phyloP scores from a whole-genome alignment of 768 basidiomycete genomes.

The Rhodotorula taiwanensis region DNA sequence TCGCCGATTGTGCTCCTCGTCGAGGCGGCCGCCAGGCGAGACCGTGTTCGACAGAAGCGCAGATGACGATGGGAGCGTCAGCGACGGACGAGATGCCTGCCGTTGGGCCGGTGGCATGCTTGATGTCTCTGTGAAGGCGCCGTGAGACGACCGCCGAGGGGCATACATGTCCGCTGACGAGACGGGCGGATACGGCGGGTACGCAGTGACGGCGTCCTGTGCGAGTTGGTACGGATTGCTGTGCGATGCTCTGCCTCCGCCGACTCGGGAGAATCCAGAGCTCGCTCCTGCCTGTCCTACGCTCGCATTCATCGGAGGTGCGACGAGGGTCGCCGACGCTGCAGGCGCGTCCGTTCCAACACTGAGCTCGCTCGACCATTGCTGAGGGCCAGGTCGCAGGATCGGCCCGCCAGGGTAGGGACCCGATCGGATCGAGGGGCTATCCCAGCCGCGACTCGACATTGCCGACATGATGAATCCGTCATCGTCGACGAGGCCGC shows the following conservation, averaged over 20 bases:
- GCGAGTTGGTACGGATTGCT: slow-evolving; percentile 34
- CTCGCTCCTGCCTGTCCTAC: not conserved
- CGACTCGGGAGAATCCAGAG: slow-evolving; percentile 31
- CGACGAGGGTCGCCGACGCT: slow-evolving; percentile 11
- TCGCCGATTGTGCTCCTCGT: slow-evolving; percentile 20
- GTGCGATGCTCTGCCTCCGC: slow-evolving; percentile 24
- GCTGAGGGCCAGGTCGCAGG: slow-evolving; percentile 23
- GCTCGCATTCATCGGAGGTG: not conserved
- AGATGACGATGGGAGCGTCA: slow-evolving; percentile 21
- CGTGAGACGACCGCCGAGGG: slow-evolving; percentile 11
- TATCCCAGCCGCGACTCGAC: slow-evolving; percentile 51
- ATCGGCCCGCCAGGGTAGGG: slow-evolving; percentile 17
- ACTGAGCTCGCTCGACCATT: slow-evolving; percentile 25
- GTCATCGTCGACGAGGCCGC: slow-evolving; percentile 50
- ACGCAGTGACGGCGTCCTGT: slow-evolving; percentile 7
- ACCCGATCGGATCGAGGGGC: slow-evolving; percentile 12
- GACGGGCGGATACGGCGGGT: slow-evolving; percentile 29
- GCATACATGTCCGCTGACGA: slow-evolving; percentile 28
- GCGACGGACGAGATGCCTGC: slow-evolving; percentile 11
- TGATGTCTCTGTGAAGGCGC: slow-evolving; percentile 14
- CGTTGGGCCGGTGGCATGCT: not conserved
- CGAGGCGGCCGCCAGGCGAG: slow-evolving; percentile 26
- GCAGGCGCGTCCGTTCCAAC: not conserved
- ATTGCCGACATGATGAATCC: slow-evolving; percentile 94
- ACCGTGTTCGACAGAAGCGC: slow-evolving; percentile 30